A percentile compares a stretch with the other conserved stretches of the same genome.
These are phyloP conservation scores for Neocatenulostroma microsporum DNA, from an alignment of 2,329 filamentous ascomycete species.

Conservation along the genomic window DNA sequence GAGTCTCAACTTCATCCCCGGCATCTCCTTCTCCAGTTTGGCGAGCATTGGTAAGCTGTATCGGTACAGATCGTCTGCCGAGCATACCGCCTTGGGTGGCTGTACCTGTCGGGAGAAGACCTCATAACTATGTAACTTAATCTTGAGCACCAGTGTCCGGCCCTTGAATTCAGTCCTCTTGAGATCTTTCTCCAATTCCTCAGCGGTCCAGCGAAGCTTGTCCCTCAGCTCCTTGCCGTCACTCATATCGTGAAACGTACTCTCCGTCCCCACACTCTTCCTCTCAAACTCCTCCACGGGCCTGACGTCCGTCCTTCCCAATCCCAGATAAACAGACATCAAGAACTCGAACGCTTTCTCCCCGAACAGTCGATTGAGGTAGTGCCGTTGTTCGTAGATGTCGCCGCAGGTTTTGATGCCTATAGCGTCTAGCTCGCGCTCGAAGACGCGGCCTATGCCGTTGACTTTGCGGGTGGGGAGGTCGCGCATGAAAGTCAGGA, in stretches of 20 bases:
- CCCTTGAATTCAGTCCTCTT: slow-evolving; percentile 73
- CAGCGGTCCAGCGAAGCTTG: slow-evolving; percentile 72
- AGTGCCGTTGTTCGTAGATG: slow-evolving; percentile 67
- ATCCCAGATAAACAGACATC: slow-evolving; percentile 72
- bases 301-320: slow-evolving; percentile 74
- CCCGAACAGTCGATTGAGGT: slow-evolving; percentile 71
- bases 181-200: slow-evolving; percentile 82
- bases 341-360: slow-evolving; percentile 87
- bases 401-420: slow-evolving; percentile 85
- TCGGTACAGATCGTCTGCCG: slow-evolving; percentile 75
- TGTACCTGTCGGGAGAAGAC: slow-evolving; percentile 76
- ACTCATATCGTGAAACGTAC: slow-evolving; percentile 76
- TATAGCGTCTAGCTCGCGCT: slow-evolving; percentile 80
- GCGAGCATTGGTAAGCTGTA: slow-evolving; percentile 72
- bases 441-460: slow-evolving; percentile 87
- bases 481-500: slow-evolving; percentile 78
- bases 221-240: slow-evolving; percentile 60
- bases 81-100: slow-evolving; percentile 61
- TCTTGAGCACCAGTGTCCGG: slow-evolving; percentile 81
- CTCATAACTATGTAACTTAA: slow-evolving; percentile 92
- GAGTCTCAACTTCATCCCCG: slow-evolving; percentile 68
- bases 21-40: slow-evolving; percentile 77
- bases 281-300: slow-evolving; percentile 84
- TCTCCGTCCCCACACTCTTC: slow-evolving; percentile 90
- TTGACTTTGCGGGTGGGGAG: slow-evolving; percentile 87